phyloP scores from a whole-genome alignment of 2,329 filamentous ascomycete species.

The Podosphaera leucotricha region DNA sequence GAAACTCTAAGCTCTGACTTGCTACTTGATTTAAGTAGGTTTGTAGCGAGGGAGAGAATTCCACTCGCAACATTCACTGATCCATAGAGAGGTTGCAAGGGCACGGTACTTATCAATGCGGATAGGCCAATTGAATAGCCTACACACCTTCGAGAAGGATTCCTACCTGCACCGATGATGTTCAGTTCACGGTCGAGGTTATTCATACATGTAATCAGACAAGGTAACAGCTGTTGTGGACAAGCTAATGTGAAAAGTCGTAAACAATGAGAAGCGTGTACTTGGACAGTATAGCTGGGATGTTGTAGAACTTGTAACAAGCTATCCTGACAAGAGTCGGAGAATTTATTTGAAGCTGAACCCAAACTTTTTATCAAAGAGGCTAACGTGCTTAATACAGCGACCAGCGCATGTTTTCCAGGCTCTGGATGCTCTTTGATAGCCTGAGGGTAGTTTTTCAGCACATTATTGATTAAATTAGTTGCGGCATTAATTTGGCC shows the following conservation, averaged over 20 bases:
- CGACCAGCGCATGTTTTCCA: slow-evolving; percentile 62
- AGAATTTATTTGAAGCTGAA: slow-evolving; percentile 55
- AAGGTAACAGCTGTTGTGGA: slow-evolving; percentile 74
- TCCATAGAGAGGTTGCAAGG: slow-evolving; percentile 69
- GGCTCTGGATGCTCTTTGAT: slow-evolving; percentile 74
- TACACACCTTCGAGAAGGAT: slow-evolving; percentile 61
- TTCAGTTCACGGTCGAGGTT: slow-evolving; percentile 72
- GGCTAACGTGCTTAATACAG: slow-evolving; percentile 54
- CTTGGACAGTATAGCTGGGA: slow-evolving; percentile 86
- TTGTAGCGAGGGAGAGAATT: slow-evolving; percentile 75
- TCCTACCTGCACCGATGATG: slow-evolving; percentile 48
- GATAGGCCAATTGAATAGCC: slow-evolving; percentile 84
- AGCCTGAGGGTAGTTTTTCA: slow-evolving; percentile 86
- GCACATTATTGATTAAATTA: slow-evolving; percentile 59
- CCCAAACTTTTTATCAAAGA: slow-evolving; percentile 60
- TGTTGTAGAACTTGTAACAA: slow-evolving; percentile 80
- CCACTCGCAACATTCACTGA: slow-evolving; percentile 89
- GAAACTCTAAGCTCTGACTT: slow-evolving; percentile 78
- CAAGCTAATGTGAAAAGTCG: slow-evolving; percentile 75
- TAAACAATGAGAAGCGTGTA: slow-evolving; percentile 67
- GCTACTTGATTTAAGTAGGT: slow-evolving; percentile 74
- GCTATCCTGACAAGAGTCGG: slow-evolving; percentile 66
- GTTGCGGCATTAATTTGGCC: slow-evolving; percentile 68
- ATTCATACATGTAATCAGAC: slow-evolving; percentile 90
- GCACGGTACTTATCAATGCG: slow-evolving; percentile 73